A percentile compares a stretch with the other conserved stretches of the same genome.
Evolutionary conservation across 805 yeast species (phyloP).

Genomic region (Suhomyces pyralidae): DNA sequence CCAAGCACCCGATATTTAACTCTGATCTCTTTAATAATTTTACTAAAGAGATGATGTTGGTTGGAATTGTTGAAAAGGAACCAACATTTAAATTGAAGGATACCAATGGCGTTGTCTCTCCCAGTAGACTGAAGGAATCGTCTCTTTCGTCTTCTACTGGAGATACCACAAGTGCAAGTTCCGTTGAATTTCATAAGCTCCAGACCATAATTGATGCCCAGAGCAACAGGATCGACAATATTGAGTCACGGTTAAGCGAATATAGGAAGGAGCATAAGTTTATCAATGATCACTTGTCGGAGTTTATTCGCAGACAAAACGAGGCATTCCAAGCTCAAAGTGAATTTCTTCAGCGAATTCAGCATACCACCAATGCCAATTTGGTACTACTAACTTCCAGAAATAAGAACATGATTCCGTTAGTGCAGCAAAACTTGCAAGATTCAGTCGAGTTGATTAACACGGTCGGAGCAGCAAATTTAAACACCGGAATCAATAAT

Average conservation of each 20-base stretch:
- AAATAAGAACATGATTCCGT: slow-evolving; percentile 11
- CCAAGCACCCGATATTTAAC: slow-evolving; percentile 24
- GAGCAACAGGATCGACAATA: slow-evolving; percentile 2
- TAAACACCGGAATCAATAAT: slow-evolving; percentile 14
- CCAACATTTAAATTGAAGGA: slow-evolving; percentile 1
- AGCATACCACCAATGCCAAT: slow-evolving; percentile 11
- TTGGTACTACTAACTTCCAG: slow-evolving; percentile 12
- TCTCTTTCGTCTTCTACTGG: not conserved
- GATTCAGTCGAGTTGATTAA: slow-evolving; percentile 11
- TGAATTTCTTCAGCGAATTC: slow-evolving; percentile 15
- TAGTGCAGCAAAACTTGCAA: slow-evolving; percentile 13
- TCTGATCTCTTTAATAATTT: slow-evolving; percentile 15
- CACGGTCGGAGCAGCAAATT: slow-evolving; percentile 7
- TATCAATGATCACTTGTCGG: slow-evolving; percentile 10
- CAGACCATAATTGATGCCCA: not conserved
- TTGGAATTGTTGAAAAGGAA: slow-evolving; percentile 4
- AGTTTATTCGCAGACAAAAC: slow-evolving; percentile 16
- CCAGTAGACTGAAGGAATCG: not conserved
- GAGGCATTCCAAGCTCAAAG: slow-evolving; percentile 15
- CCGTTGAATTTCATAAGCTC: not conserved
- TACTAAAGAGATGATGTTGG: slow-evolving; percentile 8
- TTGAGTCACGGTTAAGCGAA: slow-evolving; percentile 14
- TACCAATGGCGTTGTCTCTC: not conserved
- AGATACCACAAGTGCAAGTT: not conserved
- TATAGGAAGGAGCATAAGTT: slow-evolving; percentile 11